Percentiles rank a stretch among this genome's conserved stretches.
These are phyloP conservation scores for Glycine latifolia DNA, from an alignment of 306 rosid genomes.

Conservation along the genomic window DNA sequence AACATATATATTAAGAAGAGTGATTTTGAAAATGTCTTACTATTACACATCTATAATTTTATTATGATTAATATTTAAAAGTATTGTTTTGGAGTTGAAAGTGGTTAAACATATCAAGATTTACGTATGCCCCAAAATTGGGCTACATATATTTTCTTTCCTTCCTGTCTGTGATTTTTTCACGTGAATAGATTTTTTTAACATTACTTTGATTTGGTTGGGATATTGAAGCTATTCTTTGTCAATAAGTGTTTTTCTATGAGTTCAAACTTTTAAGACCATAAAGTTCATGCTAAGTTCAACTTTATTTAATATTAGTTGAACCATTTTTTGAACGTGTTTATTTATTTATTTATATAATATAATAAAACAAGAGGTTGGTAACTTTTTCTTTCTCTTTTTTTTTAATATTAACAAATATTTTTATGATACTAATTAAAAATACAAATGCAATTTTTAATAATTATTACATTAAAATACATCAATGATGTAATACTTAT, in stretches of 20 bases:
- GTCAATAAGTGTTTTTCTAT: not conserved
- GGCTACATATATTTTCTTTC: conserved; percentile 1
- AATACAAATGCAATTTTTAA: too few species aligned
- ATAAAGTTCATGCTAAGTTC: not conserved
- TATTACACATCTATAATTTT: not conserved
- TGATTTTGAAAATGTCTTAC: too few species aligned
- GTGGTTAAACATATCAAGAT: not conserved
- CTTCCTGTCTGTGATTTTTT: not conserved
- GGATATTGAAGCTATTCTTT: conserved; percentile 16
- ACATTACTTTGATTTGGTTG: conserved; percentile 26
- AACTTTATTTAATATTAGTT: not conserved
- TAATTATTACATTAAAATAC: not conserved
- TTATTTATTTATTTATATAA: not conserved
- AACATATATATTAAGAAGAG: too few species aligned
- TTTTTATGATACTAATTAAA: not conserved
- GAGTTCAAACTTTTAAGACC: not conserved
- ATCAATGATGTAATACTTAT: not conserved
- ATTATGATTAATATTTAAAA: not conserved
- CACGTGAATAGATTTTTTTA: not conserved
- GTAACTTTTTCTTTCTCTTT: not conserved
- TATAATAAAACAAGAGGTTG: not conserved
- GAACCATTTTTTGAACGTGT: not conserved
- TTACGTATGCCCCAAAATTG: not conserved
- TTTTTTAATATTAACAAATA: not conserved
- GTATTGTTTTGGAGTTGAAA: not conserved